Evolutionary conservation across 2,329 filamentous ascomycete genomes (phyloP).

Genomic region (Diaporthe nobilis): DNA sequence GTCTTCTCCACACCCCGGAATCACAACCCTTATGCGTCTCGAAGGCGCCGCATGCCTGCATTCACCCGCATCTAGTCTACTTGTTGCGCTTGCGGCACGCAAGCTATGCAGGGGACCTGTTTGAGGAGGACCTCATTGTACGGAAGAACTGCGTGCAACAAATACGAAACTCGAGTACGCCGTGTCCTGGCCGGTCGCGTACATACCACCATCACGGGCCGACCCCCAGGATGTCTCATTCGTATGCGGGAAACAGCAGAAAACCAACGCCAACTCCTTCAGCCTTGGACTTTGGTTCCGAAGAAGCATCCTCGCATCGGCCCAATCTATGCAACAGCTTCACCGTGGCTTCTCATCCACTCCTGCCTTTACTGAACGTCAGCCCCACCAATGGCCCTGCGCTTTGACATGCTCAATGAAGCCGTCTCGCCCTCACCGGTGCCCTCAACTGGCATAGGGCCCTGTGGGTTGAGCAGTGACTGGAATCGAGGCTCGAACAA

Average conservation of each 20-base stretch:
- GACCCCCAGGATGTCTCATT: conserved; percentile 11
- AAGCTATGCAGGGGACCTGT: conserved; percentile 1
- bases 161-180: conserved; percentile 1
- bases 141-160: conserved; percentile 20
- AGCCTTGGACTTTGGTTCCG: conserved; percentile 11
- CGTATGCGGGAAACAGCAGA: background rate
- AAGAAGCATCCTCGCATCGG: background rate
- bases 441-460: background rate
- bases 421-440: conserved; percentile 4
- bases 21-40: conserved; percentile 15
- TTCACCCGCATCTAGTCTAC: background rate
- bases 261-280: background rate
- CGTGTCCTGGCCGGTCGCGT: conserved; percentile 5
- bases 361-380: background rate
- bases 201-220: background rate
- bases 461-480: background rate
- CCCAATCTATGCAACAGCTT: background rate
- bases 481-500: background rate
- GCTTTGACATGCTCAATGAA: background rate
- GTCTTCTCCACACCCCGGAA: background rate
- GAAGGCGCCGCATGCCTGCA: conserved; percentile 8
- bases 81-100: background rate
- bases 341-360: background rate
- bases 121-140: background rate
- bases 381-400: background rate